Evolutionary conservation across 1,284 basidiomycete species (phyloP), one percentile per base, ranked within the genome.

Genomic region (Tranzscheliella williamsii): DNA sequence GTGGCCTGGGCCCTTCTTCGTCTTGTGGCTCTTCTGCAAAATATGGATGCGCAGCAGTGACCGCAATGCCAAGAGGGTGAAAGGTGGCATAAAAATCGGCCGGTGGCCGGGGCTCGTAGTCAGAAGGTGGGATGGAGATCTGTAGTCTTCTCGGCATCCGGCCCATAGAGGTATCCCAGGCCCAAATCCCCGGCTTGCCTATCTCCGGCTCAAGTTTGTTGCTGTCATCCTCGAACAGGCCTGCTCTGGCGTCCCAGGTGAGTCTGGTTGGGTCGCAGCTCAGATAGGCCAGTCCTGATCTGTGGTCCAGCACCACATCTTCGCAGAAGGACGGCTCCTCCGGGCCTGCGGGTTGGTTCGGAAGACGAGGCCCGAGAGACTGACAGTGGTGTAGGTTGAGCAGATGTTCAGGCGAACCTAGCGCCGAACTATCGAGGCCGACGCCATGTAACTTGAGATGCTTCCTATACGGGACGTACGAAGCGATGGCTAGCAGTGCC

Each of bases 311-410:
- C 2, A 52, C 61, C 12, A 67, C 40, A 34, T 70, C 67, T 29
- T 70, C 67, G 48, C 67, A 70, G 45, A 56, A 61, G 12, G 53
- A 51, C 2, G 62, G 55, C 40, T 60, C 62, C n/a, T 47, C 50
- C 0, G 63, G 43, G 9, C 44, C 50, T n/a, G 62, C 57, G 18
- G 52, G 39, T 20, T 53, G 48, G 48, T 56, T 43, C 17, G 48
- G 42, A 21, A 51, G 22, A 7, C 47, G 41, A 21, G 54, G 45
- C 7, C 39, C 40, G 35, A 57, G 31, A 3, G 57, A 40, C 13
- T 46, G 27, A 27, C 55, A 58, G 26, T 52, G 38, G 15, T 61
- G 47, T 32, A 67, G 58, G 23, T 67, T 62, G 42, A 51, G 53
- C 23, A 22, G 36, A 27, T 50, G 27, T 8, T 29, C 20, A 20